phyloP scores from a whole-genome alignment of 129 eudicot genomes.

The Daucus carota region DNA sequence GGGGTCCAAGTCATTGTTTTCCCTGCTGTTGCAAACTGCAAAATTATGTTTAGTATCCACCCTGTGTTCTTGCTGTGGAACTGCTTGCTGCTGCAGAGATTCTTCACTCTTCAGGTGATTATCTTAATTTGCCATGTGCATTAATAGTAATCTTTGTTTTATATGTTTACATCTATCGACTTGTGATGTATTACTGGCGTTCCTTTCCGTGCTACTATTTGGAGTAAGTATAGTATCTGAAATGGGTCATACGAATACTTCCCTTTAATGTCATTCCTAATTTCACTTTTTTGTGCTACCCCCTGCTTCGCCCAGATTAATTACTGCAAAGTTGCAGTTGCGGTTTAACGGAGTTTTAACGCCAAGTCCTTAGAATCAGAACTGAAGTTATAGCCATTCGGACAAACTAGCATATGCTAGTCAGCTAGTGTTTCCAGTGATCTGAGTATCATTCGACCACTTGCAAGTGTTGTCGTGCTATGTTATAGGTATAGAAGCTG shows the following conservation, averaged over 20 bases:
- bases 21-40: slow-evolving; percentile 5
- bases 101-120: slow-evolving; percentile 30
- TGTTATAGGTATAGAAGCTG: background rate
- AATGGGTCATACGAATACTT: background rate
- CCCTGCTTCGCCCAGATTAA: background rate
- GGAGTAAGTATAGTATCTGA: background rate
- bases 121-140: background rate
- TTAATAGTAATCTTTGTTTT: background rate
- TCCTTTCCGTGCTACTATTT: background rate
- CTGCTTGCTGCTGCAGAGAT: background rate
- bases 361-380: background rate
- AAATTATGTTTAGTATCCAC: slow-evolving; percentile 13
- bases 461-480: background rate
- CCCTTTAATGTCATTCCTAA: background rate
- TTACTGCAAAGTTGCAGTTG: background rate
- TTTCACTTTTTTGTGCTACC: background rate
- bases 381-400: background rate
- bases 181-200: background rate
- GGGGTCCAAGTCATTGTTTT: slow-evolving; percentile 6
- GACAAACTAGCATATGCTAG: background rate
- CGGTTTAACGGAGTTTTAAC: too few species aligned
- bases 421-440: too few species aligned
- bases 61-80: slow-evolving; percentile 13
- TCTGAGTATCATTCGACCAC: too few species aligned
- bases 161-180: background rate